Conservation (phyloP, 2,329 filamentous ascomycete species). For the Paramyrothecium sp. region DNA sequence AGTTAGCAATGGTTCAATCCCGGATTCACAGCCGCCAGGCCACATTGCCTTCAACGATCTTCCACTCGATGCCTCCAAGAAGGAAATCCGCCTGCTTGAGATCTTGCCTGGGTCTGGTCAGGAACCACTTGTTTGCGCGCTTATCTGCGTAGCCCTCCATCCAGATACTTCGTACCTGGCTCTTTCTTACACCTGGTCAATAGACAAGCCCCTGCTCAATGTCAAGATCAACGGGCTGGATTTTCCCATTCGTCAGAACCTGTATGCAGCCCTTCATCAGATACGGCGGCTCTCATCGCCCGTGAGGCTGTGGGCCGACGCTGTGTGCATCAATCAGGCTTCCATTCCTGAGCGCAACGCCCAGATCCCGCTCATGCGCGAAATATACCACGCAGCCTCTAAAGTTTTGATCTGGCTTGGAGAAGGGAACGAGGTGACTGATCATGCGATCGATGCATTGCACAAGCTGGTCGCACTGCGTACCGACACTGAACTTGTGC, state of each 20-base stretch:
- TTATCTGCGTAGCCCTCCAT: no score
- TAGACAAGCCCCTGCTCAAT: background rate
- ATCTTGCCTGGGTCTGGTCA: no score
- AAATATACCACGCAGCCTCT: constrained; percentile 11
- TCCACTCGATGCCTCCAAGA: no score
- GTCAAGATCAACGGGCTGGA: constrained; percentile 3
- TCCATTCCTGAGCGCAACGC: constrained; percentile 8
- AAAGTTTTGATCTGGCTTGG: constrained; percentile 12
- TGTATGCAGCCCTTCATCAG: constrained; percentile 5
- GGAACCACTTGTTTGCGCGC: no score
- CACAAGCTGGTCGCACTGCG: no score
- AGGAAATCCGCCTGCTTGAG: no score
- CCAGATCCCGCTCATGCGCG: constrained; percentile 17
- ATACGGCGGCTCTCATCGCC: background rate
- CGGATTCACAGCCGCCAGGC: no score
- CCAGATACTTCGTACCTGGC: constrained; percentile 3
- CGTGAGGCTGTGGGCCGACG: constrained; percentile 14
- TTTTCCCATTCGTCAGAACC: constrained; percentile 5
- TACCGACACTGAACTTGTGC: no score
- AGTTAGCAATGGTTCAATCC: no score
- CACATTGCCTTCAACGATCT: no score
- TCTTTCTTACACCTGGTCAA: constrained; percentile 9
- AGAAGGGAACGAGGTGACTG: background rate
- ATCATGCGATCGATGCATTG: background rate
- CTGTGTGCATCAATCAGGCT: constrained; percentile 15